phyloP scores from a whole-genome alignment of 2,329 filamentous ascomycete genomes.

The Diaporthe capsici region DNA sequence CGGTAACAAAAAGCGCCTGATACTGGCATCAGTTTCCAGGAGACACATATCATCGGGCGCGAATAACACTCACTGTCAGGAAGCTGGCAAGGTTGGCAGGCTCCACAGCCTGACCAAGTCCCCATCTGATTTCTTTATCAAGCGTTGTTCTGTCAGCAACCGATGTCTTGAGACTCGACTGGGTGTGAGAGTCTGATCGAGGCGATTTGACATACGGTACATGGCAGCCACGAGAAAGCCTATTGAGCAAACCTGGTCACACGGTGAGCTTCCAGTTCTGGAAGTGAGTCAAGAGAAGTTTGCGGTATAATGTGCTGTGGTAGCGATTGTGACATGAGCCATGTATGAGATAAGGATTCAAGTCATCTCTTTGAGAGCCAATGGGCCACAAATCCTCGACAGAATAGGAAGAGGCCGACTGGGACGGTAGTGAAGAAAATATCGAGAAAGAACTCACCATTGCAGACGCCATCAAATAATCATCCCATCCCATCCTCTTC shows the following conservation, averaged over 20 bases:
- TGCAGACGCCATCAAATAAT: constrained; percentile 42
- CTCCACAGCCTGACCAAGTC: constrained; percentile 41
- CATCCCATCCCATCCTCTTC: constrained; percentile 44
- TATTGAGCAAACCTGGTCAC: constrained; percentile 42
- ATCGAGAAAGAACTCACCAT: constrained; percentile 40
- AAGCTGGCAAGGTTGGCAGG: constrained; percentile 14
- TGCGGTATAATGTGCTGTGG: background rate
- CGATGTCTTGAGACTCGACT: too few species aligned
- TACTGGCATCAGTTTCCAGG: background rate
- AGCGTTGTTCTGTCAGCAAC: background rate
- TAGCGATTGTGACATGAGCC: background rate
- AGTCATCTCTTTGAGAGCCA: background rate
- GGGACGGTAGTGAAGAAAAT: too few species aligned
- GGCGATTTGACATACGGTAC: constrained; percentile 41
- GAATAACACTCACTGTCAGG: constrained; percentile 39
- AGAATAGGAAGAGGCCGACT: background rate
- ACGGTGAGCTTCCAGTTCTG: background rate
- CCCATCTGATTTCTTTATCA: constrained; percentile 44
- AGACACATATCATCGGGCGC: background rate
- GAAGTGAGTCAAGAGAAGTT: background rate
- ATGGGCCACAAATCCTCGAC: background rate
- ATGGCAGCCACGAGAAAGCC: constrained; percentile 42
- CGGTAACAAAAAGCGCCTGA: constrained; percentile 47
- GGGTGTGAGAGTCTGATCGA: background rate
- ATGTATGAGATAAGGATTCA: background rate